Base-by-base conservation (phyloP, 768 basidiomycete genomes). In the Russula emetica region DNA sequence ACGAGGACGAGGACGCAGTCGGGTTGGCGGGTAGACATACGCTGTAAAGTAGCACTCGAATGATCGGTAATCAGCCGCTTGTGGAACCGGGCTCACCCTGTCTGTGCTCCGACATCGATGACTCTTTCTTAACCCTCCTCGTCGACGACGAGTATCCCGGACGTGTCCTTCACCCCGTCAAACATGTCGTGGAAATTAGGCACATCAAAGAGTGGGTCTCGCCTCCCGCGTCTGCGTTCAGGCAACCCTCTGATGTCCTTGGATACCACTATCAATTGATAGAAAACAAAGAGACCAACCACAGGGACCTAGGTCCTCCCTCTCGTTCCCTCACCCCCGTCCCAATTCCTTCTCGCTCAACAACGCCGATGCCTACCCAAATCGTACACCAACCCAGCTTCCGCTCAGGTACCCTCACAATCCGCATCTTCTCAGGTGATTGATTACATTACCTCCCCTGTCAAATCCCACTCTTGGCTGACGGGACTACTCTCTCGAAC, bases 401-500 rank as follows among this genome's bases (percentile, higher is more conserved):
- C 69, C 83, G 92, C 75, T 88, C 85, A 51, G 96, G 96, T 55
- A 87, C 95, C 82, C 86, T 98, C 70, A 95, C 92, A 67, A 94
- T 99, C 74, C 86, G 93, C 65, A 94, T 99, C 73, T 95, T 95
- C 78, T 94, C 90, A 70, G 91, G 90, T 90, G 66, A 67, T 83
- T n/a, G n/a, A n/a, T n/a, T n/a, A n/a, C n/a, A n/a, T n/a, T 71
- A 26, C 18, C 70, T 22, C 49, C 24, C 40, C 36, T 30, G 24
- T 28, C 42, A 16, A 28, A 55, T 52, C 28, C 32, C 36, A 55
- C 24, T 36, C 47, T 56, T 40, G 44, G 28, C 30, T 30, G 3
- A 7, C 32, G 14, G 26, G 44, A n/a, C 47, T 28, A 34, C 51
- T 49, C 28, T 66, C 49, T 26, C 28, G 8, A 45, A 45, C 40